phyloP scores from a whole-genome alignment of 352 stramenopile genomes.

The Globisporangium radiosum region DNA sequence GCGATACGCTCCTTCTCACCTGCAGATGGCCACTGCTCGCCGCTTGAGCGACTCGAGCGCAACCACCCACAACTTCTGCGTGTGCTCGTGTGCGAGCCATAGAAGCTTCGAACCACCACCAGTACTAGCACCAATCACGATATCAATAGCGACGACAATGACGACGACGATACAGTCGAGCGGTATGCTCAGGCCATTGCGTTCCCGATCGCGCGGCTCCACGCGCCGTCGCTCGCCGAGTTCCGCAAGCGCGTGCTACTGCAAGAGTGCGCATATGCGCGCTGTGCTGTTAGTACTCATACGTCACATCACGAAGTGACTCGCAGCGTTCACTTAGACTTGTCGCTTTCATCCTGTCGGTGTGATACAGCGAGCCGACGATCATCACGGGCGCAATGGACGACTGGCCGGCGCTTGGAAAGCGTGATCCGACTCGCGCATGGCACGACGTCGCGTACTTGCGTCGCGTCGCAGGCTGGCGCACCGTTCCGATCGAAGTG shows the following conservation, averaged over 20 bases:
- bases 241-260: conserved; percentile 55
- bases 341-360: not conserved
- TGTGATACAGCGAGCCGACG: conserved; percentile 38
- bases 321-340: too few relatives aligned
- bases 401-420: conserved; percentile 71
- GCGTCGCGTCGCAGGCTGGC: conserved; percentile 52
- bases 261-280: conserved; percentile 26
- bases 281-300: not conserved
- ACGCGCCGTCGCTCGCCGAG: conserved; percentile 45
- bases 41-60: too few relatives aligned
- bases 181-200: conserved; percentile 10
- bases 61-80: not conserved
- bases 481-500: conserved; percentile 83
- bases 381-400: conserved; percentile 76
- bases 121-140: not conserved
- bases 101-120: conserved; percentile 1
- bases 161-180: not conserved
- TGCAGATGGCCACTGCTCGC: too few relatives aligned
- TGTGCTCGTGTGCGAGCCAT: too few relatives aligned
- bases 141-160: not conserved
- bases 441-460: conserved; percentile 74
- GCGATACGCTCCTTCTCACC: too few relatives aligned
- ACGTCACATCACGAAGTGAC: too few relatives aligned
- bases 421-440: conserved; percentile 20
- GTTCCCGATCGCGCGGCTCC: conserved; percentile 37